Evolutionary conservation across 345 rosid species (phyloP).

Genomic region (Salix viminalis): DNA sequence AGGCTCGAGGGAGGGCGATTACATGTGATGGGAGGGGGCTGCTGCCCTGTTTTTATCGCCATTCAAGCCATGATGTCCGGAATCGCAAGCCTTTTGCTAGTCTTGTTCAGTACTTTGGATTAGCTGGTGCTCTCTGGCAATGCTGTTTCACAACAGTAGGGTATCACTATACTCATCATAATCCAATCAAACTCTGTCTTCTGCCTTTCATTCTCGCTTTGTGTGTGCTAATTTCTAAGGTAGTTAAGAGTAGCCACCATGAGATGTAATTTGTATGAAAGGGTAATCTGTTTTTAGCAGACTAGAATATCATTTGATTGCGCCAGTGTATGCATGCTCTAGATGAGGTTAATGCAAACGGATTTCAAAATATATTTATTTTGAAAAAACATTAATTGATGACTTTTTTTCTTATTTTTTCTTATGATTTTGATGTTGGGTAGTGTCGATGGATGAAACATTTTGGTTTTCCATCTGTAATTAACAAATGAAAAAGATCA

Average conservation of each 20-base stretch:
- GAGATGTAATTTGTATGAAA: too few relatives aligned
- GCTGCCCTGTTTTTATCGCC: not conserved
- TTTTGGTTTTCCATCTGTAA: too few relatives aligned
- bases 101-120: not conserved
- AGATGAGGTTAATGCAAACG: too few relatives aligned
- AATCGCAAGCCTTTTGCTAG: not conserved
- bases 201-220: not conserved
- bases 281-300: too few relatives aligned
- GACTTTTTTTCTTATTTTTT: too few relatives aligned
- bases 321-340: not conserved
- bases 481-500: too few relatives aligned
- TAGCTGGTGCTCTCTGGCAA: conserved; percentile 1
- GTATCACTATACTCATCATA: not conserved
- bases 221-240: not conserved
- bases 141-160: not conserved
- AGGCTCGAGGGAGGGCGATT: not conserved
- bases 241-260: not conserved
- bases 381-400: too few relatives aligned
- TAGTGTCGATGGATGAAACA: too few relatives aligned
- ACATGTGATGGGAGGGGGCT: not conserved
- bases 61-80: not conserved
- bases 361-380: too few relatives aligned
- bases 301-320: not conserved
- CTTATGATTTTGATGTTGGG: too few relatives aligned
- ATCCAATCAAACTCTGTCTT: conserved; percentile 4